phyloP scores from a whole-genome alignment of 2,329 filamentous ascomycete genomes.

The Epichloe baconii region DNA sequence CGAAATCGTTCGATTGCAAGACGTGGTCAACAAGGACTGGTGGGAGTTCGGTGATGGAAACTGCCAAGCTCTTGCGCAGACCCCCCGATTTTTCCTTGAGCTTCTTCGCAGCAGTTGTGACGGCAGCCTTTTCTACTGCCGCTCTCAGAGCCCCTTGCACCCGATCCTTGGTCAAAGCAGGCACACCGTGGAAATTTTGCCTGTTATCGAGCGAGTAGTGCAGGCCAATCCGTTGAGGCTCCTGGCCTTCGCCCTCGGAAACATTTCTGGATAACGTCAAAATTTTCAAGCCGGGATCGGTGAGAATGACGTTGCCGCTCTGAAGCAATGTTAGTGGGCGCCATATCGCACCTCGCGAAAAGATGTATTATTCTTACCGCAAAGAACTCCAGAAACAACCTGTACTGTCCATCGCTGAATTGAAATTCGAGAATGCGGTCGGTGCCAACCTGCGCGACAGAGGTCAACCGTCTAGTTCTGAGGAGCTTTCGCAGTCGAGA shows the following conservation, averaged over 20 bases:
- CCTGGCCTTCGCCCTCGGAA: conserved; percentile 67
- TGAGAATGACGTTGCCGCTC: conserved; percentile 87
- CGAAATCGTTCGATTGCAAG: conserved; percentile 56
- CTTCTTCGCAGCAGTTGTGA: conserved; percentile 40
- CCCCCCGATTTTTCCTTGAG: conserved; percentile 60
- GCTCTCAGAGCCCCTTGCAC: conserved; percentile 56
- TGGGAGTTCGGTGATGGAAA: conserved; percentile 78
- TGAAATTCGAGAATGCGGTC: conserved; percentile 86
- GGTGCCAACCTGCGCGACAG: conserved; percentile 74
- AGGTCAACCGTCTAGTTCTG: conserved; percentile 73
- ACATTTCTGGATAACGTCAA: conserved; percentile 71
- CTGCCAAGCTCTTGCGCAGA: conserved; percentile 66
- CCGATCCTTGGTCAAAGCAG: conserved; percentile 60
- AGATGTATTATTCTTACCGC: conserved; percentile 32
- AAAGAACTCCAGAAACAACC: conserved; percentile 89
- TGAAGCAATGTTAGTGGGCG: conserved; percentile 8
- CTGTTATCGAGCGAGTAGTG: conserved; percentile 69
- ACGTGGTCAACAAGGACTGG: conserved; percentile 81
- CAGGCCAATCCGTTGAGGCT: conserved; percentile 64
- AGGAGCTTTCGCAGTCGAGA: conserved; percentile 74
- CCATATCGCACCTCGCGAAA: too few species aligned
- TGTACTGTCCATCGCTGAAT: conserved; percentile 84
- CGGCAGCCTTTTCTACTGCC: conserved; percentile 45
- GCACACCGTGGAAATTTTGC: conserved; percentile 70
- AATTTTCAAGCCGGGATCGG: conserved; percentile 72